phyloP scores from a whole-genome alignment of 306 rosid species.

The Cucumis cinereus region DNA sequence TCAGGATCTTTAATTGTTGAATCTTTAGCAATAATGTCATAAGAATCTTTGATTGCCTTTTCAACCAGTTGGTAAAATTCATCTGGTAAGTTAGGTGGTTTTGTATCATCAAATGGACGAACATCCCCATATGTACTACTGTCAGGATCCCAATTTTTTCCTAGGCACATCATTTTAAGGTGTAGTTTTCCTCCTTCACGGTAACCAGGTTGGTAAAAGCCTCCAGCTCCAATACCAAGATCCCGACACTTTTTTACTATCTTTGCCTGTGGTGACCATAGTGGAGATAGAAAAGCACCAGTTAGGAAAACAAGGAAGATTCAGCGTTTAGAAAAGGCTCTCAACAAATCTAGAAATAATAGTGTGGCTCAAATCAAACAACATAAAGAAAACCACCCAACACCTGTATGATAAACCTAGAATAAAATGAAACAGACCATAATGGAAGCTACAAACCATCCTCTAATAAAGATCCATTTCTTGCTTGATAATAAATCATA shows the following conservation, averaged over 20 bases:
- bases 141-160: conserved; percentile 77
- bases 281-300: neutral
- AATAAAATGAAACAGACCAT: neutral
- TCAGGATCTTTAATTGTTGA: conserved; percentile 6
- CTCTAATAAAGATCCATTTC: neutral
- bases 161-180: conserved; percentile 85
- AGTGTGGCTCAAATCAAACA: neutral
- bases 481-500: neutral
- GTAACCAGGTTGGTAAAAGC: conserved; percentile 79
- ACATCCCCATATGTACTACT: conserved; percentile 24
- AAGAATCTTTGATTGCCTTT: conserved; percentile 31
- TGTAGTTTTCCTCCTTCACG: conserved; percentile 37
- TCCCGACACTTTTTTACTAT: conserved; percentile 40
- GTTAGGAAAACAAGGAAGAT: neutral
- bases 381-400: neutral
- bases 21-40: conserved; percentile 10
- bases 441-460: neutral
- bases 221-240: conserved; percentile 52
- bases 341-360: neutral
- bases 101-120: conserved; percentile 36
- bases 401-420: neutral
- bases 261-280: conserved; percentile 12
- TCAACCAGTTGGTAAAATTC: conserved; percentile 27
- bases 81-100: conserved; percentile 39
- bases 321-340: neutral